Evolutionary conservation across 805 yeast species (phyloP).

Genomic region (Myxozyma neotropica): DNA sequence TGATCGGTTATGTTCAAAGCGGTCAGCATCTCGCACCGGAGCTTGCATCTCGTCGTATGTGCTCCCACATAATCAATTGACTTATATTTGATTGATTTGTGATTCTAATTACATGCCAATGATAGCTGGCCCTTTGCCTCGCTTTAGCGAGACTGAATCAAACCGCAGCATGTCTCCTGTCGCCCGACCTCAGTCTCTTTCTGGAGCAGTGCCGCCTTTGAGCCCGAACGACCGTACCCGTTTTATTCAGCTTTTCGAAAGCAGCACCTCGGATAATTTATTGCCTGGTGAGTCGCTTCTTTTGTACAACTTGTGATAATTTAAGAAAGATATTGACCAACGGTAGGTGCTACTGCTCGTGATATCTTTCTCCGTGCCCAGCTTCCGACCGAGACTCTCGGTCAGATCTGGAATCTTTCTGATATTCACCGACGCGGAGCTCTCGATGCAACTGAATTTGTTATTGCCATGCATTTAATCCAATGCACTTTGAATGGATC

Average conservation of each 20-base stretch:
- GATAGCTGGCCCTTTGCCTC: slow-evolving; percentile 65
- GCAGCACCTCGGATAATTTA: slow-evolving; percentile 13
- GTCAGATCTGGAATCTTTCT: slow-evolving; percentile 85
- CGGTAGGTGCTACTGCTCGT: slow-evolving; percentile 49
- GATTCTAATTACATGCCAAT: slow-evolving; percentile 11
- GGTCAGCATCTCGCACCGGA: slow-evolving; percentile 62
- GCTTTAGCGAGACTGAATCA: slow-evolving; percentile 47
- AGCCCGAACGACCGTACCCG: slow-evolving; percentile 44
- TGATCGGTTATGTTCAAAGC: slow-evolving; percentile 82
- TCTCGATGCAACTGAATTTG: slow-evolving; percentile 72
- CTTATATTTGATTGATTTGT: neutral
- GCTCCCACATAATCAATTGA: neutral
- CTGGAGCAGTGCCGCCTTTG: slow-evolving; percentile 41
- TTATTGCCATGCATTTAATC: slow-evolving; percentile 92
- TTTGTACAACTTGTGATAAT: neutral
- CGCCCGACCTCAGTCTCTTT: neutral
- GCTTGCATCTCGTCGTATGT: slow-evolving; percentile 48
- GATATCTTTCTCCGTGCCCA: slow-evolving; percentile 87
- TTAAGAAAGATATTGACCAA: slow-evolving; percentile 56
- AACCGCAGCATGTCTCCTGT: slow-evolving; percentile 8
- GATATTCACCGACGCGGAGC: slow-evolving; percentile 76
- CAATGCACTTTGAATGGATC: slow-evolving; percentile 74
- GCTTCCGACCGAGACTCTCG: slow-evolving; percentile 72
- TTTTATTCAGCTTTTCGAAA: slow-evolving; percentile 38
- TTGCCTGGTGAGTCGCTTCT: slow-evolving; percentile 14